phyloP scores from a whole-genome alignment of 805 yeast genomes.

The Metschnikowia similis region DNA sequence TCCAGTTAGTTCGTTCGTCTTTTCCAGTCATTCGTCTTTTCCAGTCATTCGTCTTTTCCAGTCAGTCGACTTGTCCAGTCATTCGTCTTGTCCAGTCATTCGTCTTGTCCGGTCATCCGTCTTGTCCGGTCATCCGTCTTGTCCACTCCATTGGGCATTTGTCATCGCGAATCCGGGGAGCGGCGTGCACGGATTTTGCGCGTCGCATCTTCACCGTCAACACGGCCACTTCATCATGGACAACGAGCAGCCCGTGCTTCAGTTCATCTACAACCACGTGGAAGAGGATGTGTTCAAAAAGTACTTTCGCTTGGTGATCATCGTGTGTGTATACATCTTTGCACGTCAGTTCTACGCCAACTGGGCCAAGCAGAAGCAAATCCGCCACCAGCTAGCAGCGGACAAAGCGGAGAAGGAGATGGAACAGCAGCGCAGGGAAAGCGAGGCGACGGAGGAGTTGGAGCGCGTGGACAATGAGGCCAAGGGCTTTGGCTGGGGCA shows the following conservation, averaged over 20 bases:
- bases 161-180: not conserved
- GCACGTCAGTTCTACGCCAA: slow-evolving; percentile 53
- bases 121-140: too few relatives aligned
- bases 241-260: slow-evolving; percentile 12
- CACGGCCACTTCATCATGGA: slow-evolving; percentile 1
- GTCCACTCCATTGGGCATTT: too few relatives aligned
- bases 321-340: slow-evolving; percentile 58
- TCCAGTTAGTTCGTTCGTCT: too few relatives aligned
- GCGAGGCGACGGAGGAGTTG: slow-evolving; percentile 25
- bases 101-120: too few relatives aligned
- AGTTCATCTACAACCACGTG: slow-evolving; percentile 32
- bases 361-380: slow-evolving; percentile 54
- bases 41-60: too few relatives aligned
- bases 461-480: slow-evolving; percentile 37
- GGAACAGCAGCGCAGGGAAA: slow-evolving; percentile 32
- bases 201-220: not conserved
- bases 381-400: slow-evolving; percentile 41
- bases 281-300: slow-evolving; percentile 41
- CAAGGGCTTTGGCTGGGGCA: slow-evolving; percentile 73
- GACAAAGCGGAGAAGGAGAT: slow-evolving; percentile 43
- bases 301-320: slow-evolving; percentile 43
- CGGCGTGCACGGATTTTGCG: not conserved
- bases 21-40: too few relatives aligned
- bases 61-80: too few relatives aligned
- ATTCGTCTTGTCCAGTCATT: too few relatives aligned